Evolutionary conservation across 2,329 filamentous ascomycete genomes (phyloP).

Genomic region (Annulohypoxylon truncatum): DNA sequence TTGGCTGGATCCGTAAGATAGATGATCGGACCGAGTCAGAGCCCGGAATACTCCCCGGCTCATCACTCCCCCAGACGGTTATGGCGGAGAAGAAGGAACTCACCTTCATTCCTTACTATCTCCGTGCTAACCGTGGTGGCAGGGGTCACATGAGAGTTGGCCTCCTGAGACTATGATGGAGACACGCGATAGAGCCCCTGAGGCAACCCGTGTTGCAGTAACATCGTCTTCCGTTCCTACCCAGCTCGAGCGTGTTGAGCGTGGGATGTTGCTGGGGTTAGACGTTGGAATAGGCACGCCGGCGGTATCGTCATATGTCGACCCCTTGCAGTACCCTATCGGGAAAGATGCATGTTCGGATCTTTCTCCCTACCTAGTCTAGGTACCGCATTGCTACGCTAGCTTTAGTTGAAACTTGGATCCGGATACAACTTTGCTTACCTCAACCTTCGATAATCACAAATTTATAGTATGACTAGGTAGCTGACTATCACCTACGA

Average conservation of each 20-base stretch:
- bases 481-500: constrained; percentile 7
- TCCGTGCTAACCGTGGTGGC: constrained; percentile 65
- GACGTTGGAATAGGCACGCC: constrained; percentile 33
- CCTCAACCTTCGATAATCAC: constrained; percentile 33
- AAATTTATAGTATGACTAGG: constrained; percentile 13
- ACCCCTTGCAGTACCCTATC: constrained; percentile 33
- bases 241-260: constrained; percentile 17
- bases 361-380: constrained; percentile 31
- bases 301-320: constrained; percentile 28
- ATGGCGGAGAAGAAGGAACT: constrained; percentile 50
- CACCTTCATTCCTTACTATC: constrained; percentile 66
- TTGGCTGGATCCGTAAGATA: constrained; percentile 44
- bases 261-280: constrained; percentile 24
- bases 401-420: constrained; percentile 35
- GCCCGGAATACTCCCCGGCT: constrained; percentile 41
- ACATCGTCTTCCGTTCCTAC: constrained; percentile 33
- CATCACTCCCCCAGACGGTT: constrained; percentile 40
- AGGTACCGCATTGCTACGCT: constrained; percentile 28
- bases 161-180: constrained; percentile 41
- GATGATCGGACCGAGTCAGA: constrained; percentile 36
- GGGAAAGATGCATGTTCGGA: constrained; percentile 36
- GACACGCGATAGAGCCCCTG: constrained; percentile 12
- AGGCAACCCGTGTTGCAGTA: constrained; percentile 21
- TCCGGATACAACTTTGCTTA: constrained; percentile 31
- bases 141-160: constrained; percentile 65